Conservation (phyloP, 2,329 filamentous ascomycete genomes). For the Cadophora gregata region DNA sequence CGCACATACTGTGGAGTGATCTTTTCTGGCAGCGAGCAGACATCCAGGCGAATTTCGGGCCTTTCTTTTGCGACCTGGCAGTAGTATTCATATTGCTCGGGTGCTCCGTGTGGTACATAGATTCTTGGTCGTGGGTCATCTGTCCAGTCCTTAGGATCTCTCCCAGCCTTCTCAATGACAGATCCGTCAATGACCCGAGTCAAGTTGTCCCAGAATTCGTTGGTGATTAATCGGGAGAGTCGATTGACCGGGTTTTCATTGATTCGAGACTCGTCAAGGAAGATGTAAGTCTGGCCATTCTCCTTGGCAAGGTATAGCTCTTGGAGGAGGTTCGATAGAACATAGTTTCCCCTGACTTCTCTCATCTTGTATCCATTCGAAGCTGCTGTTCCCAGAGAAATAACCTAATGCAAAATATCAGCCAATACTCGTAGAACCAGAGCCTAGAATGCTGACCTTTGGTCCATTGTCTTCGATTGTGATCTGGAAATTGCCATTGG, state of each 20-base stretch:
- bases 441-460: conserved; percentile 62
- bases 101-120: conserved; percentile 84
- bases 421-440: background rate
- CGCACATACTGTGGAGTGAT: conserved; percentile 83
- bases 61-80: conserved; percentile 75
- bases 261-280: conserved; percentile 87
- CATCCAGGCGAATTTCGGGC: conserved; percentile 87
- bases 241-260: conserved; percentile 95
- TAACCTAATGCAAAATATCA: conserved; percentile 59
- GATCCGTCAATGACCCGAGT: conserved; percentile 90
- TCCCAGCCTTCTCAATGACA: conserved; percentile 83
- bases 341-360: conserved; percentile 94
- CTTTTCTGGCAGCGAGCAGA: conserved; percentile 76
- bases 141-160: conserved; percentile 96
- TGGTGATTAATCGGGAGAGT: conserved; percentile 82
- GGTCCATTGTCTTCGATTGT: conserved; percentile 95
- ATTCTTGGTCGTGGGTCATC: conserved; percentile 86
- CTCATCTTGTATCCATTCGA: conserved; percentile 88
- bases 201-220: conserved; percentile 91
- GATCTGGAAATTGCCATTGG: conserved; percentile 93
- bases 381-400: conserved; percentile 82
- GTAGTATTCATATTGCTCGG: conserved; percentile 91
- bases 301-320: conserved; percentile 93
- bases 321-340: conserved; percentile 94
- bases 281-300: conserved; percentile 85